Percentiles rank a stretch among this genome's conserved stretches.
phyloP scores from a whole-genome alignment of 768 basidiomycete species.

The Panellus pusillus region DNA sequence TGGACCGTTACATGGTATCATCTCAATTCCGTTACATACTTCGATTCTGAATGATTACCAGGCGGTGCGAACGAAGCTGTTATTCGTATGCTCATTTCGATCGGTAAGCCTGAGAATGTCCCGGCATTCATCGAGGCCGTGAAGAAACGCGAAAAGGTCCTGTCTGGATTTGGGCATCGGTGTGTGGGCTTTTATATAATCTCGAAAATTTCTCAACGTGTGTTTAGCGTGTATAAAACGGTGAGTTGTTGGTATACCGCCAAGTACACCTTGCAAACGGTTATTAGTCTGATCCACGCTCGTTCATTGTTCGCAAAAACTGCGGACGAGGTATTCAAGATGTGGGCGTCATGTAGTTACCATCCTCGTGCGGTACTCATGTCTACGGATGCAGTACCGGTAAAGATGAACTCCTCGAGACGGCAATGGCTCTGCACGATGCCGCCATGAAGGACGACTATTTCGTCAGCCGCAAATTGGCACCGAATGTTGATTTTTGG shows the following conservation, averaged over 20 bases:
- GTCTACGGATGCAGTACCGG: slow-evolving; percentile 59
- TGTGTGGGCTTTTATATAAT: slow-evolving; percentile 29
- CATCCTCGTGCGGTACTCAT: neutral
- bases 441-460: slow-evolving; percentile 90
- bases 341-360: slow-evolving; percentile 47
- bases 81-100: slow-evolving; percentile 89
- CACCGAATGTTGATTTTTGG: slow-evolving; percentile 94
- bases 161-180: slow-evolving; percentile 91
- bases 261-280: slow-evolving; percentile 5
- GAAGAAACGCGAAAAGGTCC: slow-evolving; percentile 83
- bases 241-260: slow-evolving; percentile 32
- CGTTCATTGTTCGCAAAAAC: slow-evolving; percentile 88
- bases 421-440: slow-evolving; percentile 86
- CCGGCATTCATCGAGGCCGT: slow-evolving; percentile 85
- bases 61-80: slow-evolving; percentile 94
- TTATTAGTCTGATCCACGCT: slow-evolving; percentile 81
- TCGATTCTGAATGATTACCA: slow-evolving; percentile 20
- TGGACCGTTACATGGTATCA: slow-evolving; percentile 66
- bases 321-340: slow-evolving; percentile 88
- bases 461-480: slow-evolving; percentile 77
- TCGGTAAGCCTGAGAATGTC: slow-evolving; percentile 84
- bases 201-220: neutral
- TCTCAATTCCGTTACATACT: neutral
- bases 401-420: slow-evolving; percentile 79
- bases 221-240: slow-evolving; percentile 67